Percentiles rank a stretch among this genome's conserved stretches.
Evolutionary conservation across 495 filamentous ascomycete genomes (phyloP).

Genomic region (Cercophora sp.): DNA sequence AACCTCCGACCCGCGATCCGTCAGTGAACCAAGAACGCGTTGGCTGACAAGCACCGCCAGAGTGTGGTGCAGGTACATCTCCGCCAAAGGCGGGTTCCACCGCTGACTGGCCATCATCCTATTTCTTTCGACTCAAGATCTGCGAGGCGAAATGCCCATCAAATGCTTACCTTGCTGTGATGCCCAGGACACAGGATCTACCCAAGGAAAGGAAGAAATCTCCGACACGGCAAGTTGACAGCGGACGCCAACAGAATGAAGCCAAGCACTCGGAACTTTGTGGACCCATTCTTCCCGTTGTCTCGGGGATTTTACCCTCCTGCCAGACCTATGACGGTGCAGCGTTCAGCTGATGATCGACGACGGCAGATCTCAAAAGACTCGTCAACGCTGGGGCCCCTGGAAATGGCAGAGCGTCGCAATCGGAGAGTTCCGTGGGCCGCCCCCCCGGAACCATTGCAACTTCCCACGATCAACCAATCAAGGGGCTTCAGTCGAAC

Average conservation of each 20-base stretch:
- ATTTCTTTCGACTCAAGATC: too few species aligned
- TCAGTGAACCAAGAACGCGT: too few species aligned
- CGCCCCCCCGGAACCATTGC: neutral
- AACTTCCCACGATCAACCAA: neutral
- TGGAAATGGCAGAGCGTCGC: neutral
- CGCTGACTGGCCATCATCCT: too few species aligned
- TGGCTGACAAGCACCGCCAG: too few species aligned
- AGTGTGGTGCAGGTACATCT: too few species aligned
- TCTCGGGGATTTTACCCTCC: conserved; percentile 12
- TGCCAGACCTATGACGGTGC: neutral
- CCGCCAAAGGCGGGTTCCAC: too few species aligned
- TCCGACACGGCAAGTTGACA: conserved; percentile 5
- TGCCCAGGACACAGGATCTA: neutral
- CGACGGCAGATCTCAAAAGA: neutral
- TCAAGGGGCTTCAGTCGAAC: neutral
- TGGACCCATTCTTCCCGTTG: conserved; percentile 5
- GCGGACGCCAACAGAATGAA: neutral
- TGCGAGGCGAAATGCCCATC: too few species aligned
- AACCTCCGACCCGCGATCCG: too few species aligned
- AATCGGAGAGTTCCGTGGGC: neutral
- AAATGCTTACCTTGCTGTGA: too few species aligned
- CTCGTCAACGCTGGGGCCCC: neutral
- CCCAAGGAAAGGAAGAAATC: conserved; percentile 1
- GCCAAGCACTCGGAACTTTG: neutral
- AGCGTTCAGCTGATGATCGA: neutral